Evolutionary conservation across 1,284 basidiomycete genomes (phyloP), one percentile per base, ranked within the genome.

Genomic region (Volvariella surrecta): DNA sequence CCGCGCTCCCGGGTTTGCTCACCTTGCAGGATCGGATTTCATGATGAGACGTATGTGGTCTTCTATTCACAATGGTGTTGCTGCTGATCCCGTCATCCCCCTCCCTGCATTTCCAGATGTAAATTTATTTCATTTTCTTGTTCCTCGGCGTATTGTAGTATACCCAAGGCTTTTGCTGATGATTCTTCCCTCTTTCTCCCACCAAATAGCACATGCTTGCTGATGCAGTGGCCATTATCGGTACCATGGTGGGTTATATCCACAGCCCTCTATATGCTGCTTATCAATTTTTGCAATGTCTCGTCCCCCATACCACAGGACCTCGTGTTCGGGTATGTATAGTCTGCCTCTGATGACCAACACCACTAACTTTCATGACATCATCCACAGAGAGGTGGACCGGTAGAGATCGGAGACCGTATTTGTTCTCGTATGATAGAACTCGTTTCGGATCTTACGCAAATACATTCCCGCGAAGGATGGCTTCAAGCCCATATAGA

Each of bases 1-100:
- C 53, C 89, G 90, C 54, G 91, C 90, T 10, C 91, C 90, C 41
- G 89, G 92, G 8, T 97, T 96, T 56, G 89, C 92, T 24, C 92
- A 95, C 64, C 73, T 95, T 52, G 89, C 88, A 40, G 92, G 90
- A 30, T 74, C 89, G 3, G 93, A 96, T 64, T 95, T 96, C 60
- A 94, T 96, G 86, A 90, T 89, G 82, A 82, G 87, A 79, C 76
- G 81, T 85, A 60, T 53, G 79, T 71, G 24, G 6, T 6, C 6
- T 28, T 30, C 10, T 6, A 24, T 18, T 22, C 15, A 7, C 34
- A 35, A 6, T 28, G 6, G 11, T 28, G 24, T 6, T 28, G 24
- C 11, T 28, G 11, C 24, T 28, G 24, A 28, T 28, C 24, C 6
- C 24, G 6, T 11, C 24, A 28, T 11, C 24, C 24, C 24, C 24